These are phyloP conservation scores for Diplogelasinospora grovesii DNA, from an alignment of 495 filamentous ascomycete genomes.

Conservation along the genomic window DNA sequence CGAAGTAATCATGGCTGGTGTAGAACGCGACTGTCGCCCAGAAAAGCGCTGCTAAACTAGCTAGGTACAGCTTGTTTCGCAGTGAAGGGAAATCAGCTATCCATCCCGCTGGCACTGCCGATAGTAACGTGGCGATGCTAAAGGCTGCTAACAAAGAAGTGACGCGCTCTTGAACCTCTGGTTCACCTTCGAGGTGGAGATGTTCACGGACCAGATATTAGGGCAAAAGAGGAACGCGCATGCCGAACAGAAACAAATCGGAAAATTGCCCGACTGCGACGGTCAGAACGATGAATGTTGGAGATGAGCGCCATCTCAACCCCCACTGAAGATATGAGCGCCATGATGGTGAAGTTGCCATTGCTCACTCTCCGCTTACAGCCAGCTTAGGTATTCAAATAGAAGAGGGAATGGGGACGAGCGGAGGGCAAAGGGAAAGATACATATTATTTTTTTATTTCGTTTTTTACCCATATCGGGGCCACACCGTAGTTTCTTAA, in stretches of 20 bases:
- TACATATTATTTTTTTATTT: too few relatives aligned
- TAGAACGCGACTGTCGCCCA: conserved; percentile 8
- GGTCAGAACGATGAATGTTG: conserved; percentile 6
- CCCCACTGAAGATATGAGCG: background rate
- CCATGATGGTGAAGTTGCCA: conserved; percentile 6
- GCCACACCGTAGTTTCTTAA: too few relatives aligned
- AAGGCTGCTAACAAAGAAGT: conserved; percentile 5
- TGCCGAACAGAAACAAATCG: conserved; percentile 11
- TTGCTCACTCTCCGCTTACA: conserved; percentile 6
- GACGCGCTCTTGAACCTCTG: conserved; percentile 5
- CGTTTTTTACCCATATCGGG: too few relatives aligned
- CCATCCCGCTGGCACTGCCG: conserved; percentile 6
- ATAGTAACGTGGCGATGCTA: conserved; percentile 3
- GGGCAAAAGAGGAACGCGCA: conserved; percentile 8
- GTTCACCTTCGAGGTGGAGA: conserved; percentile 2
- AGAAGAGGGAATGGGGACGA: too few relatives aligned
- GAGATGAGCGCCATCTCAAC: conserved; percentile 2
- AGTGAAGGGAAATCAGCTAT: conserved; percentile 2
- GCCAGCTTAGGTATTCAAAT: too few relatives aligned
- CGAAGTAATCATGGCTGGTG: conserved; percentile 1
- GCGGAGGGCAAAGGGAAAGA: too few relatives aligned
- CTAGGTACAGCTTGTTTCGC: conserved; percentile 4
- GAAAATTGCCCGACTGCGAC: conserved; percentile 9
- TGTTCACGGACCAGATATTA: conserved; percentile 7
- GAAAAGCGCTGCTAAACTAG: conserved; percentile 1